Evolutionary conservation across 768 basidiomycete genomes (phyloP).

Genomic region (Lentinula sp.): DNA sequence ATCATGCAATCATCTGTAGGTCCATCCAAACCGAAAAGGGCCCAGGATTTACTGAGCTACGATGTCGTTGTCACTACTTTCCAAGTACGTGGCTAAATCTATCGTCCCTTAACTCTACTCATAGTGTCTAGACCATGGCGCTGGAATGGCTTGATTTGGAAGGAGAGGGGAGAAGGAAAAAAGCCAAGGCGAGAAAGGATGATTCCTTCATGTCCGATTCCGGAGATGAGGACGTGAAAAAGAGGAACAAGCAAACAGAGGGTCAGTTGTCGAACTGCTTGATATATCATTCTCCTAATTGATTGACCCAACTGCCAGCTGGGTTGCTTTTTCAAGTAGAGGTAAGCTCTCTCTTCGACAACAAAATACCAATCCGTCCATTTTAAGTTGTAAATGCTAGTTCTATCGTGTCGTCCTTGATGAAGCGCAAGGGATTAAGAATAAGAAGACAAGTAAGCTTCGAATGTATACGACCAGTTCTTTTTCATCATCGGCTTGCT

Average conservation of each 20-base stretch:
- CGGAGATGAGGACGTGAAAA: slow-evolving; percentile 18
- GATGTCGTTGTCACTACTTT: slow-evolving; percentile 61
- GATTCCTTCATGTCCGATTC: slow-evolving; percentile 31
- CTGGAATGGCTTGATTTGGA: slow-evolving; percentile 55
- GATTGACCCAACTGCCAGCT: slow-evolving; percentile 15
- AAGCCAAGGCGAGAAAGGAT: slow-evolving; percentile 21
- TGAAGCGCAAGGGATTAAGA: slow-evolving; percentile 51
- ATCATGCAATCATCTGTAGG: slow-evolving; percentile 23
- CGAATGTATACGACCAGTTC: not conserved
- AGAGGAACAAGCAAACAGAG: slow-evolving; percentile 26
- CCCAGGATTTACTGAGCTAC: slow-evolving; percentile 43
- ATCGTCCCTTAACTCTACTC: not conserved
- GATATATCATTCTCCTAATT: not conserved
- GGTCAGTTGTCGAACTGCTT: slow-evolving; percentile 12
- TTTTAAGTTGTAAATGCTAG: slow-evolving; percentile 17
- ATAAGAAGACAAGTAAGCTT: slow-evolving; percentile 40
- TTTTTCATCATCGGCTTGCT: slow-evolving; percentile 10
- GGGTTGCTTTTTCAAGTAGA: slow-evolving; percentile 48
- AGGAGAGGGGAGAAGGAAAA: slow-evolving; percentile 39
- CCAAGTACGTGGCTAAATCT: slow-evolving; percentile 21
- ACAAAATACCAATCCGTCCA: not conserved
- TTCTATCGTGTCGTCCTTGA: slow-evolving; percentile 51
- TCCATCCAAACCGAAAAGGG: slow-evolving; percentile 36
- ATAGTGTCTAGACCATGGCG: slow-evolving; percentile 40
- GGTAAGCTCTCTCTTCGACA: slow-evolving; percentile 18